Conservation (phyloP, 371 early-diverging fungal species). For the Lichtheimia ornata region DNA sequence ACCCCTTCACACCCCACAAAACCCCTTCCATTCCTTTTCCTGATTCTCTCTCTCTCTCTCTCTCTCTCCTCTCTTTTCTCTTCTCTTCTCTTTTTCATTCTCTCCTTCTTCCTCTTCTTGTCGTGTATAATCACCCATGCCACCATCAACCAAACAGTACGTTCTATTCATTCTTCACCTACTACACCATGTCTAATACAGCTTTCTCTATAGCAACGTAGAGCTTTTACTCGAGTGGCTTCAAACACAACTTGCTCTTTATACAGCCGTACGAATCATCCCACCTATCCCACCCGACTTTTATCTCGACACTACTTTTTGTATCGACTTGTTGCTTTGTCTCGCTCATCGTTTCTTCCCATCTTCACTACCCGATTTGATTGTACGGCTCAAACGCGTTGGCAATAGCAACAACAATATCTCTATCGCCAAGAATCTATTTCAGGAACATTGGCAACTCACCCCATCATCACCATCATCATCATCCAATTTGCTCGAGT, state of each 20-base stretch:
- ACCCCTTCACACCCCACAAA: not conserved
- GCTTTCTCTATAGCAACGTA: not conserved
- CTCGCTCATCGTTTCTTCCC: slow-evolving; percentile 11
- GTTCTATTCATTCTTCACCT: not conserved
- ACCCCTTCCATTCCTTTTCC: not conserved
- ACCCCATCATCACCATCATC: not conserved
- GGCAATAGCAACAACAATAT: not conserved
- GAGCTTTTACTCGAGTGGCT: slow-evolving; percentile 8
- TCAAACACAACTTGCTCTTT: slow-evolving; percentile 8
- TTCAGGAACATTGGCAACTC: slow-evolving; percentile 6
- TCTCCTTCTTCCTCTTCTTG: not conserved
- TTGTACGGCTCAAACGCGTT: not conserved
- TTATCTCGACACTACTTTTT: not conserved
- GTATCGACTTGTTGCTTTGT: slow-evolving; percentile 1
- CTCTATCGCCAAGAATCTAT: not conserved
- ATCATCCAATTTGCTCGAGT: not conserved
- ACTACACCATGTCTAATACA: not conserved
- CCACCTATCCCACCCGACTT: not conserved
- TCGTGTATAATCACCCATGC: not conserved
- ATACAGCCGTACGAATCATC: not conserved
- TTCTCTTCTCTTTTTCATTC: not conserved
- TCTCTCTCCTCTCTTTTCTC: not conserved
- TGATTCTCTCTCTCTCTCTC: not conserved
- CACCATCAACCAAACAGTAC: not conserved
- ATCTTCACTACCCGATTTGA: slow-evolving; percentile 6